Evolutionary conservation across 495 filamentous ascomycete genomes (phyloP).

Genomic region (Xylaria palmicola): DNA sequence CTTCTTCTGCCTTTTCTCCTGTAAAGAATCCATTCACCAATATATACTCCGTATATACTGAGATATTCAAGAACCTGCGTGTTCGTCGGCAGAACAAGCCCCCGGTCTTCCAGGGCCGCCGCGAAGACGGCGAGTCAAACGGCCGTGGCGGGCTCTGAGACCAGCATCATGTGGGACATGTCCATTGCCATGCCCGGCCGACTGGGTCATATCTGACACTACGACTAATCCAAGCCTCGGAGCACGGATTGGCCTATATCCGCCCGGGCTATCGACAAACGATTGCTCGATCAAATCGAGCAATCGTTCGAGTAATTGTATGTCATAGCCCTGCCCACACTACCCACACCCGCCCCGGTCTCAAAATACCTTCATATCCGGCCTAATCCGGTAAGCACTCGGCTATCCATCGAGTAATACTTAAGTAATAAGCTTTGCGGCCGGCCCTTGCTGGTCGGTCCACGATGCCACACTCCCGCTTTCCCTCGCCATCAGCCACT

Average conservation of each 20-base stretch:
- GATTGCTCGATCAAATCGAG: slow-evolving; percentile 14
- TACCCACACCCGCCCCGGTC: background rate
- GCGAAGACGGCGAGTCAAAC: background rate
- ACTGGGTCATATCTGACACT: no score
- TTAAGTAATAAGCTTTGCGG: slow-evolving; percentile 7
- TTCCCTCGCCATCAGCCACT: background rate
- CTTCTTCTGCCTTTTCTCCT: no score
- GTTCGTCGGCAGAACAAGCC: no score
- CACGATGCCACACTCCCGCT: background rate
- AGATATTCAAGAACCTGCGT: no score
- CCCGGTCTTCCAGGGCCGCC: no score
- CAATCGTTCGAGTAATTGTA: slow-evolving; percentile 16
- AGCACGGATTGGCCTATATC: background rate
- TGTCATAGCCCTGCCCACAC: slow-evolving; percentile 3
- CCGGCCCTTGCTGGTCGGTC: background rate
- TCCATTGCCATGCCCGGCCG: background rate
- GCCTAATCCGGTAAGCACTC: slow-evolving; percentile 9
- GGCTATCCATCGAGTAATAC: slow-evolving; percentile 9
- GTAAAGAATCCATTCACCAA: no score
- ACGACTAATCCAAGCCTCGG: background rate
- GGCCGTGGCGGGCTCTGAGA: background rate
- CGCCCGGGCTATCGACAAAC: slow-evolving; percentile 5
- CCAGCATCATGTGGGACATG: background rate
- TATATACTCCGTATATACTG: no score
- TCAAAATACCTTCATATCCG: slow-evolving; percentile 13